These are phyloP conservation scores for Penicillium occitanis DNA, from an alignment of 2,329 filamentous ascomycete genomes.

Conservation along the genomic window DNA sequence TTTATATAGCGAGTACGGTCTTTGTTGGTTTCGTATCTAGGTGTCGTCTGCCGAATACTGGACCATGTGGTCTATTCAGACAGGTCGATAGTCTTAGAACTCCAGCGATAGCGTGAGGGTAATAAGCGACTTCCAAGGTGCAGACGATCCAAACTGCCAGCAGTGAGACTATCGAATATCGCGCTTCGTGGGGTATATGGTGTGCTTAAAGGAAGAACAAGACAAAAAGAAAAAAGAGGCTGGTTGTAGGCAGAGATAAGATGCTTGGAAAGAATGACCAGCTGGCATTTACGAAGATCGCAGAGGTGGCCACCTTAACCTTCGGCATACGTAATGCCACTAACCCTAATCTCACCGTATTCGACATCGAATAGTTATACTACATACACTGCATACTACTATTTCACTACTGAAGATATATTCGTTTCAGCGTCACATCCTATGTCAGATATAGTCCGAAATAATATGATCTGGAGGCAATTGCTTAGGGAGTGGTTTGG, in stretches of 20 bases:
- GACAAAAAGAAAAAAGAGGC: background rate
- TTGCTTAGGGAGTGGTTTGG: background rate
- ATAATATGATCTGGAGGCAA: background rate
- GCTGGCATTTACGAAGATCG: slow-evolving; percentile 3
- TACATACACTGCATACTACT: background rate
- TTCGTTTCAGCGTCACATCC: background rate
- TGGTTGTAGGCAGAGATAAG: background rate
- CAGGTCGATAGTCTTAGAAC: background rate
- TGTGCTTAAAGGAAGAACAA: background rate
- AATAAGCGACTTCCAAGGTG: background rate
- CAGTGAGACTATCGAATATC: background rate
- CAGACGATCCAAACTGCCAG: background rate
- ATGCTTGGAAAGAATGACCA: slow-evolving; percentile 17
- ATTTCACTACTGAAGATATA: background rate
- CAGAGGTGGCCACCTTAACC: background rate
- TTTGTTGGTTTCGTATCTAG: background rate
- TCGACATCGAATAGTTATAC: background rate
- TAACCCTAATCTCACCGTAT: background rate
- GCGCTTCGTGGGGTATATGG: background rate
- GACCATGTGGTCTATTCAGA: background rate
- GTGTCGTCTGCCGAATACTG: background rate
- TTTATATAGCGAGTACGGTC: background rate
- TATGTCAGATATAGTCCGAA: background rate
- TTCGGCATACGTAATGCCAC: background rate
- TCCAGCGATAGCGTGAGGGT: background rate